Conservation (phyloP, 2,329 filamentous ascomycete genomes). For the Xylariales sp. region DNA sequence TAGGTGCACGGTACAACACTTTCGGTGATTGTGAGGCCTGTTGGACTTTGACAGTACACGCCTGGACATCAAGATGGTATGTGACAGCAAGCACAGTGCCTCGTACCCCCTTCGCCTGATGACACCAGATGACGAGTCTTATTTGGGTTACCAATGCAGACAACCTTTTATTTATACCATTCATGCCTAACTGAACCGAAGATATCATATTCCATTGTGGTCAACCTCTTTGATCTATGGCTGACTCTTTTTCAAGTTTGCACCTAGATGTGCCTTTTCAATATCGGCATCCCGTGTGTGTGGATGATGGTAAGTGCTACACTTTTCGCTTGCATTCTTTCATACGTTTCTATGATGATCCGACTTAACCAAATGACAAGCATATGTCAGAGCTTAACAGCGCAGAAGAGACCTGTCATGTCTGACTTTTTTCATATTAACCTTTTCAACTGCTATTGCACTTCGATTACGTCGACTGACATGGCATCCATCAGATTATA, state of each 20-base stretch:
- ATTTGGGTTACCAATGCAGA: conserved; percentile 59
- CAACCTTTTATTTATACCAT: conserved; percentile 53
- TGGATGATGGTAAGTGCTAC: conserved; percentile 7
- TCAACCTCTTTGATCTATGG: neutral
- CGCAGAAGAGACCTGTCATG: conserved; percentile 44
- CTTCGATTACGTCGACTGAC: conserved; percentile 1
- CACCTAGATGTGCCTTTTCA: too few relatives aligned
- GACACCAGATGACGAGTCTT: conserved; percentile 61
- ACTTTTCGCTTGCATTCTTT: neutral
- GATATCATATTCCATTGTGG: too few relatives aligned
- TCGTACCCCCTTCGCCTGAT: conserved; percentile 39
- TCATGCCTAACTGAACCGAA: conserved; percentile 56
- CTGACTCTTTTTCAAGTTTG: conserved; percentile 7
- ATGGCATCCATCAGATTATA: neutral
- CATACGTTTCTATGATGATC: conserved; percentile 65
- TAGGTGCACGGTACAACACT: too few relatives aligned
- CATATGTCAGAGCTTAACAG: conserved; percentile 86
- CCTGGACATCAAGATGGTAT: too few relatives aligned
- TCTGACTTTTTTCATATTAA: conserved; percentile 31
- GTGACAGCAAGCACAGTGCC: too few relatives aligned
- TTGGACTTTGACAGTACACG: too few relatives aligned
- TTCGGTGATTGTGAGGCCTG: too few relatives aligned
- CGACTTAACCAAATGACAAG: conserved; percentile 83
- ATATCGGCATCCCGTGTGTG: too few relatives aligned
- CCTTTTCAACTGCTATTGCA: neutral